Evolutionary conservation across 371 early-diverging fungal species (phyloP).

Genomic region (Fennellomyces sp.): DNA sequence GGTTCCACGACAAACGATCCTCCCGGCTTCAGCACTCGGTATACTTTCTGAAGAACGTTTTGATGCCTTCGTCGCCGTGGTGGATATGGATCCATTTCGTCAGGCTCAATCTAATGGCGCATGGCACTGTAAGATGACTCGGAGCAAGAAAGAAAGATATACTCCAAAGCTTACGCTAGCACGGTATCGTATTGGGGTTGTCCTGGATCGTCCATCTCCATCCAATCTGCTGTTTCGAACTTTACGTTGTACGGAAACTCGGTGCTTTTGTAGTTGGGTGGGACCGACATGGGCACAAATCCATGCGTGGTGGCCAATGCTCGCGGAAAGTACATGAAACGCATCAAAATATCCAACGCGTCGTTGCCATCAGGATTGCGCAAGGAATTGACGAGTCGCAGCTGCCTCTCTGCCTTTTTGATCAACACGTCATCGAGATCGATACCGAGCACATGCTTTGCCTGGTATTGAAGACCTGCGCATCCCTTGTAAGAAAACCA

Average conservation of each 20-base stretch:
- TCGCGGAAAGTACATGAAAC: constrained; percentile 64
- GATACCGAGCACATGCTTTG: constrained; percentile 63
- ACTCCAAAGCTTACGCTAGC: constrained; percentile 41
- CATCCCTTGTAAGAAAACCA: not conserved
- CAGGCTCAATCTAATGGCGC: constrained; percentile 51
- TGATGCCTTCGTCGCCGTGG: constrained; percentile 77
- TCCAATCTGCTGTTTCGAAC: constrained; percentile 48
- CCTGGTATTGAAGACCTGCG: constrained; percentile 49
- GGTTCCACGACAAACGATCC: constrained; percentile 80
- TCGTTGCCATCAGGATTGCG: constrained; percentile 20
- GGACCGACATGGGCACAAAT: constrained; percentile 31
- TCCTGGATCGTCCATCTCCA: constrained; percentile 19
- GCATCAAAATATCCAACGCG: constrained; percentile 26
- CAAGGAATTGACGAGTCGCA: constrained; percentile 49
- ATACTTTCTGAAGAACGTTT: constrained; percentile 67
- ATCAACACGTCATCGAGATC: constrained; percentile 81
- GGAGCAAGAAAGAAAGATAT: too few species aligned
- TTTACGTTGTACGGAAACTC: constrained; percentile 69
- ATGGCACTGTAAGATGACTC: too few species aligned
- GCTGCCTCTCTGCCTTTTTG: constrained; percentile 56
- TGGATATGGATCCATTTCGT: constrained; percentile 89
- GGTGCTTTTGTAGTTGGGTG: constrained; percentile 16
- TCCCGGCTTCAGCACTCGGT: constrained; percentile 53
- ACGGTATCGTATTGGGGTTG: constrained; percentile 49
- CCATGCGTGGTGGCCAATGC: constrained; percentile 63